Evolutionary conservation across 345 rosid genomes (phyloP).

Genomic region (Gossypium rotundifolium): DNA sequence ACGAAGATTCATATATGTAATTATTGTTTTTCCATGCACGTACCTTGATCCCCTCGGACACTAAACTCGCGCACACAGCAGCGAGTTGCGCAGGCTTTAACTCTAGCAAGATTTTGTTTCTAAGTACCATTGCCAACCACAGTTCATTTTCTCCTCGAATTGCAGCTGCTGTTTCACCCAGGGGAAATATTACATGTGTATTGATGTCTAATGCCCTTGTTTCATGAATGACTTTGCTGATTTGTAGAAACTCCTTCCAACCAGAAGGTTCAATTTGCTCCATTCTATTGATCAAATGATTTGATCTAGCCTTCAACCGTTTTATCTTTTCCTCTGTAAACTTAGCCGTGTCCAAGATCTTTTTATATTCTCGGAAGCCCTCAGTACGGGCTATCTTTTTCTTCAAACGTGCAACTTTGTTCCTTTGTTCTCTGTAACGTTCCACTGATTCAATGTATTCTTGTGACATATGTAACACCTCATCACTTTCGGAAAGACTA

Average conservation of each 20-base stretch:
- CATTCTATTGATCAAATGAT: constrained; percentile 32
- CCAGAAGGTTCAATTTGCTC: constrained; percentile 81
- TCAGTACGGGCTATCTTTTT: constrained; percentile 73
- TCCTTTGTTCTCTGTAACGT: constrained; percentile 52
- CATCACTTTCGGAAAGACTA: constrained; percentile 73
- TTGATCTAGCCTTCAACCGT: constrained; percentile 56
- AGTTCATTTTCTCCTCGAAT: constrained; percentile 80
- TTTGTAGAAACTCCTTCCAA: constrained; percentile 87
- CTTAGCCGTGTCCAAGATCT: constrained; percentile 56
- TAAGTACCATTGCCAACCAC: constrained; percentile 44
- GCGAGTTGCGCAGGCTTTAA: background rate
- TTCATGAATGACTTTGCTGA: constrained; percentile 86
- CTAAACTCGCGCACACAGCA: background rate
- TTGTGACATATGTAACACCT: constrained; percentile 48
- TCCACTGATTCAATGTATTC: constrained; percentile 56
- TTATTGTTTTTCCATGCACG: constrained; percentile 65
- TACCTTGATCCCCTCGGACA: constrained; percentile 50
- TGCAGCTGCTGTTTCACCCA: constrained; percentile 95
- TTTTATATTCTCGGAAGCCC: constrained; percentile 78
- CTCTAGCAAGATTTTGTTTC: constrained; percentile 59
- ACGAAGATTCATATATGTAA: constrained; percentile 68
- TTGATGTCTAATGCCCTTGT: constrained; percentile 71
- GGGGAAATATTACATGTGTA: constrained; percentile 70
- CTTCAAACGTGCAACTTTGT: constrained; percentile 72
- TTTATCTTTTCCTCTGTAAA: constrained; percentile 69